Percentiles rank a stretch among this genome's conserved stretches.
These are phyloP conservation scores for Carex kokanica DNA, from an alignment of 176 grass and related monocot genomes.

Conservation along the genomic window DNA sequence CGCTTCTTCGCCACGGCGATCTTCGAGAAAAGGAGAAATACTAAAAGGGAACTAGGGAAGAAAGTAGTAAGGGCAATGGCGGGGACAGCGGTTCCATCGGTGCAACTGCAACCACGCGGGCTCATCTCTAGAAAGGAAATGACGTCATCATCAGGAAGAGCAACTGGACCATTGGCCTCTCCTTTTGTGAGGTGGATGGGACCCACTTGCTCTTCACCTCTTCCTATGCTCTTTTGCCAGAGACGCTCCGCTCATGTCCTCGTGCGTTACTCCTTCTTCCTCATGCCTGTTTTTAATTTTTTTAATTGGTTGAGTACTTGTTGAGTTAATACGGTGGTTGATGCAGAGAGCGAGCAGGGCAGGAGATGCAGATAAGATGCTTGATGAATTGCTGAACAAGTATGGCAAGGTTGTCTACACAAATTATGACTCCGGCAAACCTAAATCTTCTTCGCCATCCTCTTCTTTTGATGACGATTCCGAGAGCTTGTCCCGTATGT, in stretches of 20 bases:
- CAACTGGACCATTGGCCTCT: not conserved
- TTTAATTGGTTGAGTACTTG: not conserved
- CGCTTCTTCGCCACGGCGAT: not conserved
- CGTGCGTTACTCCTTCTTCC: not conserved
- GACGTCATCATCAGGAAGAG: not conserved
- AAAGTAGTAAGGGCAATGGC: not conserved
- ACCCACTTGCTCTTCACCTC: not conserved
- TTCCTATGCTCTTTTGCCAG: not conserved
- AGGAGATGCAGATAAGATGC: slow-evolving; percentile 60
- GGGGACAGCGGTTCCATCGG: not conserved
- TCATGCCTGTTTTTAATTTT: not conserved
- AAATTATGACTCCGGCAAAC: slow-evolving; percentile 31
- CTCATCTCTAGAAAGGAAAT: not conserved
- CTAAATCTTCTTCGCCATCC: slow-evolving; percentile 30
- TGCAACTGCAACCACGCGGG: not conserved
- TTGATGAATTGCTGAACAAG: slow-evolving; percentile 88
- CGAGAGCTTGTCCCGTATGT: slow-evolving; percentile 75
- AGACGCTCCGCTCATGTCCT: not conserved
- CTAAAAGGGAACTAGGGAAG: too few relatives aligned
- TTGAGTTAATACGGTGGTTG: not conserved
- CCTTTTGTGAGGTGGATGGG: slow-evolving; percentile 10
- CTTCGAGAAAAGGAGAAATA: not conserved
- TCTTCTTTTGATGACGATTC: slow-evolving; percentile 52
- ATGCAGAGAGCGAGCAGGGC: slow-evolving; percentile 39
- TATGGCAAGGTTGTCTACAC: slow-evolving; percentile 82